These are phyloP conservation scores for Nothopassalora personata DNA, from an alignment of 2,329 filamentous ascomycete genomes.

Conservation along the genomic window DNA sequence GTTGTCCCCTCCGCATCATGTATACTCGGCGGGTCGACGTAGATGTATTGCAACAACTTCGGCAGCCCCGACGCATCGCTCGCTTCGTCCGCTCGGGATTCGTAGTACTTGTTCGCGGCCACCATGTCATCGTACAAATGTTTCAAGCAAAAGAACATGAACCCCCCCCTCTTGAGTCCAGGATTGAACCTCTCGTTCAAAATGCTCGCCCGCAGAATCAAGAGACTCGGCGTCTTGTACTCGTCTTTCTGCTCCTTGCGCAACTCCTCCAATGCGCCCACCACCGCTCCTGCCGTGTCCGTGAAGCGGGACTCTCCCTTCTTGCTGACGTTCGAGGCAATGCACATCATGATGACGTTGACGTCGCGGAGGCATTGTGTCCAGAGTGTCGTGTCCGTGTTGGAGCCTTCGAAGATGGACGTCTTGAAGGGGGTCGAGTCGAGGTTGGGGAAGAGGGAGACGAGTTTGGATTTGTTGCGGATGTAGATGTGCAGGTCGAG, in stretches of 20 bases:
- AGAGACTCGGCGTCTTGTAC: slow-evolving; percentile 11
- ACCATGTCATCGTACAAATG: not conserved
- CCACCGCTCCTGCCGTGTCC: slow-evolving; percentile 15
- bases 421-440: slow-evolving; percentile 8
- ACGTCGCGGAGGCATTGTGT: slow-evolving; percentile 13
- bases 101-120: not conserved
- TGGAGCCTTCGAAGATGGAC: slow-evolving; percentile 40
- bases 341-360: slow-evolving; percentile 26
- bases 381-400: slow-evolving; percentile 10
- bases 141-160: not conserved
- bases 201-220: slow-evolving; percentile 11
- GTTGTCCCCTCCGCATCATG: not conserved
- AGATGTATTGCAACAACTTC: not conserved
- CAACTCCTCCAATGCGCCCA: slow-evolving; percentile 4
- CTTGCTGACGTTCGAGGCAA: slow-evolving; percentile 18
- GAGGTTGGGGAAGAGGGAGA: slow-evolving; percentile 20
- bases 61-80: not conserved
- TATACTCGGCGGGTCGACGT: not conserved
- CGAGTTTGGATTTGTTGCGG: slow-evolving; percentile 21
- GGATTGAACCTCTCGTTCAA: slow-evolving; percentile 7
- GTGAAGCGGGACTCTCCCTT: slow-evolving; percentile 3
- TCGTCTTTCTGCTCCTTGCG: not conserved
- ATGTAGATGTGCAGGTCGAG: slow-evolving; percentile 23
- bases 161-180: not conserved
- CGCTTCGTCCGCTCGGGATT: not conserved